Evolutionary conservation across 2,329 filamentous ascomycete genomes (phyloP), one percentile per base, ranked within the genome.

Genomic region (Orbilia blumenaviensis): DNA sequence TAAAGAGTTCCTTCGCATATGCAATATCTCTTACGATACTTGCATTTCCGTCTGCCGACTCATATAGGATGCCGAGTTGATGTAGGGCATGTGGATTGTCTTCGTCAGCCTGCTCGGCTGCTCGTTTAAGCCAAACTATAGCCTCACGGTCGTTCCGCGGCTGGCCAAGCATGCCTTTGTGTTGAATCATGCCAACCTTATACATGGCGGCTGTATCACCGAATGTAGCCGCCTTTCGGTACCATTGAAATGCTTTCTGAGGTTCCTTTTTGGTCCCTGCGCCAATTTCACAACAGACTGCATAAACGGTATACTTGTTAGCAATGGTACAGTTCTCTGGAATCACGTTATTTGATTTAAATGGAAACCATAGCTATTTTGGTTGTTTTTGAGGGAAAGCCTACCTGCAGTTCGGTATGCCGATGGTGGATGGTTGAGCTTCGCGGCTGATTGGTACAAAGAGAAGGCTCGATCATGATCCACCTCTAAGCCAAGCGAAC

Each of bases 181-280:
- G 88, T 77, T 92, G 85, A 79, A 99, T 96, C 90, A 97, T 96
- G 72, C 95, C 95, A 83, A 98, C 89, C 84, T 99, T 99, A 85
- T 97, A 99, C 93, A 98, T 96, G 29, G 94, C 95, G 0, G 94
- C 92, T 1, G 91, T 91, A 81, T 99, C 94, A 2, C 95, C 94
- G 1, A 98, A 86, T 10, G 91, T 91, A 9, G 95, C 94, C 5
- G 95, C 93, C 46, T 94, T 91, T 82, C 94, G 93, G 83, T 99
- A 99, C 95, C 95, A 99, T 82, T 98, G 94, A 18, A 98, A 94
- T 0, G 95, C 94, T 84, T 98, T 98, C 78, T 94, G 84, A 0
- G 93, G 92, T 81, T 99, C 95, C 80, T 91, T 92, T 72, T 92
- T 89, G 0, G 95, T 98, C 23, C 95, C 95, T 62, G 95, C 95